phyloP scores from a whole-genome alignment of 805 yeast species.

The Cyberlindnera petersonii region DNA sequence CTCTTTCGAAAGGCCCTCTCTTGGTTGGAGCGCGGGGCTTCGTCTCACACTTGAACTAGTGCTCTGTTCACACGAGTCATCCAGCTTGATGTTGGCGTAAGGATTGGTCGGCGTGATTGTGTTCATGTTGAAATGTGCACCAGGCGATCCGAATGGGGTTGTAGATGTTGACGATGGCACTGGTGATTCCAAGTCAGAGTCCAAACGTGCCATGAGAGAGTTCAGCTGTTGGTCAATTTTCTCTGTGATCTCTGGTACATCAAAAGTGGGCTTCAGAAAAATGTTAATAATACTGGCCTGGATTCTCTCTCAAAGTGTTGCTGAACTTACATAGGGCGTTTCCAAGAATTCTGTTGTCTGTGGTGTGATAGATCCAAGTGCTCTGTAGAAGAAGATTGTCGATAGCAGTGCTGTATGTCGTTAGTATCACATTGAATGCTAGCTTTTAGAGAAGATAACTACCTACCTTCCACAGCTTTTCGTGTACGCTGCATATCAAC shows the following conservation, averaged over 20 bases:
- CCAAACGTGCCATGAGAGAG: constrained; percentile 29
- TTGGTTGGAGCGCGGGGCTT: constrained; percentile 16
- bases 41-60: constrained; percentile 5
- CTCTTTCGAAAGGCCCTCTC: constrained; percentile 18
- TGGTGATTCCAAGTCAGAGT: constrained; percentile 17
- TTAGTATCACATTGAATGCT: no score
- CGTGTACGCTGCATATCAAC: constrained; percentile 51
- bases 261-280: constrained; percentile 28
- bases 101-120: constrained; percentile 14
- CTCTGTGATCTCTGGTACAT: constrained; percentile 44
- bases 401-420: constrained; percentile 48
- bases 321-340: constrained; percentile 44
- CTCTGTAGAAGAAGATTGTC: constrained; percentile 63
- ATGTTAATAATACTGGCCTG: background rate
- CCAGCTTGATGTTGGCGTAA: constrained; percentile 17
- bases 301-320: no score
- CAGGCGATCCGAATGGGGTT: constrained; percentile 25
- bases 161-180: constrained; percentile 20
- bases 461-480: constrained; percentile 52
- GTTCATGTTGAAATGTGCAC: constrained; percentile 14
- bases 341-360: constrained; percentile 50
- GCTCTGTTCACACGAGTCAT: constrained; percentile 1
- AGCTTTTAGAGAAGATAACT: background rate
- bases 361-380: constrained; percentile 63
- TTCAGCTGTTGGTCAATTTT: constrained; percentile 35